Evolutionary conservation across 2,329 filamentous ascomycete genomes (phyloP).

Genomic region (Penicillium expansum): DNA sequence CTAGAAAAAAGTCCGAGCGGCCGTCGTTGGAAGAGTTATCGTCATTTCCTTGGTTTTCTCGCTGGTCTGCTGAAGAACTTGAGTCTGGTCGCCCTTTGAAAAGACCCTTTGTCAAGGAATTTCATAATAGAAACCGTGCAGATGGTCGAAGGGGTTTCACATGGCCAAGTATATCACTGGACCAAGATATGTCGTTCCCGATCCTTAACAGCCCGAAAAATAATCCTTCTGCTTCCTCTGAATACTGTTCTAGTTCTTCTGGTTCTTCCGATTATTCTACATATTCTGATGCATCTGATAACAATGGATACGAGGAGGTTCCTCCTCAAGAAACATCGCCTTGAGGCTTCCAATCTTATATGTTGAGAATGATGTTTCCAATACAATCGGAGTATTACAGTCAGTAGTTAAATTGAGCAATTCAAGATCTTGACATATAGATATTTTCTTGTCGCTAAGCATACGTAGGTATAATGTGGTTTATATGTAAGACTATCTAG

Average conservation of each 20-base stretch:
- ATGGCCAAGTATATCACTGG: not conserved
- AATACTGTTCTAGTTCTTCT: not conserved
- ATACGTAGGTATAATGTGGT: not conserved
- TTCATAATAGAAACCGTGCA: not conserved
- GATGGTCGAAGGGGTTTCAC: not conserved
- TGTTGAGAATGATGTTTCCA: too few relatives aligned
- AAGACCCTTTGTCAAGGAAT: slow-evolving; percentile 10
- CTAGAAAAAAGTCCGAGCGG: slow-evolving; percentile 21
- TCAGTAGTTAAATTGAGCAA: not conserved
- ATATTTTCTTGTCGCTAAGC: not conserved
- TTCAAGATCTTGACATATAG: not conserved
- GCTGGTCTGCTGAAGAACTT: slow-evolving; percentile 14
- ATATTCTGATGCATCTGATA: not conserved
- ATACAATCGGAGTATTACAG: not conserved
- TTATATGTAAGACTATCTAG: not conserved
- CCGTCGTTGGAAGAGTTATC: slow-evolving; percentile 24
- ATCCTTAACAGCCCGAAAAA: too few relatives aligned
- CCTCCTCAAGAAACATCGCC: not conserved
- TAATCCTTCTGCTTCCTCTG: not conserved
- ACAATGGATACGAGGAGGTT: not conserved
- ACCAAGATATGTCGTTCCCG: not conserved
- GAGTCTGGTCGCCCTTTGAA: slow-evolving; percentile 8
- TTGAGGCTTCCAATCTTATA: not conserved
- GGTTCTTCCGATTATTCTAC: not conserved
- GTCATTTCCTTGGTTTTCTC: slow-evolving; percentile 29